A percentile compares a stretch with the other conserved stretches of the same genome.
Conservation (phyloP, 2,329 filamentous ascomycete genomes). For the Coniochaeta hoffmannii region DNA sequence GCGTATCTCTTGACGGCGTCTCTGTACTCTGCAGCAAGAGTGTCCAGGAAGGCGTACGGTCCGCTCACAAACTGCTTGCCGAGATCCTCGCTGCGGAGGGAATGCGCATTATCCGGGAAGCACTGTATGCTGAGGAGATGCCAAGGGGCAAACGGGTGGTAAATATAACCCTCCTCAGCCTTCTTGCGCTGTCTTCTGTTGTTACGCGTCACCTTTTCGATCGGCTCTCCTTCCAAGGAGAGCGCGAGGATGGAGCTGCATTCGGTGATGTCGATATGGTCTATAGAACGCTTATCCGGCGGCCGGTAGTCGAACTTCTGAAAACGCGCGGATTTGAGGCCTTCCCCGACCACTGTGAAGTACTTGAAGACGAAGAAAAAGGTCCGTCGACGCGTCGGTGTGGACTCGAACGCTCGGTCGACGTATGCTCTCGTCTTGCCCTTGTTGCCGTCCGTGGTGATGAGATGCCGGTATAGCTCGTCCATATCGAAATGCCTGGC, state of each 20-base stretch:
- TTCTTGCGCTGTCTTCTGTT: constrained; percentile 33
- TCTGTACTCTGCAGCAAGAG: constrained; percentile 50
- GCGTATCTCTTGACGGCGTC: constrained; percentile 53
- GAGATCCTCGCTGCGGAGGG: constrained; percentile 46
- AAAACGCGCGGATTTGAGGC: constrained; percentile 51
- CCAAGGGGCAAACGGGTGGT: constrained; percentile 53
- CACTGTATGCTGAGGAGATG: constrained; percentile 52
- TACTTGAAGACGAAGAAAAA: constrained; percentile 61
- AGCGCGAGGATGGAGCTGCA: constrained; percentile 54
- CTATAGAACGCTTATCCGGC: constrained; percentile 25
- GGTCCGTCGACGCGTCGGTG: constrained; percentile 41
- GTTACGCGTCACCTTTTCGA: constrained; percentile 39
- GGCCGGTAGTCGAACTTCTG: constrained; percentile 46
- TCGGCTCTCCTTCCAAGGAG: constrained; percentile 43
- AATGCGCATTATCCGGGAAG: constrained; percentile 51
- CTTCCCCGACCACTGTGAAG: constrained; percentile 51
- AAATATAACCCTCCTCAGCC: constrained; percentile 41
- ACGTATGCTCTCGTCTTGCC: constrained; percentile 39
- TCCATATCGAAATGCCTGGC: constrained; percentile 53
- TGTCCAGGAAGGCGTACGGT: constrained; percentile 52
- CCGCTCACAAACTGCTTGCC: constrained; percentile 52
- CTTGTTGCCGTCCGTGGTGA: constrained; percentile 36
- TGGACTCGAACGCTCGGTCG: constrained; percentile 38
- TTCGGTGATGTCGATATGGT: constrained; percentile 52
- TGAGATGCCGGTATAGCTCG: constrained; percentile 47